Base-by-base conservation (phyloP, 2,329 filamentous ascomycete genomes). In the Monilinia aucupariae region DNA sequence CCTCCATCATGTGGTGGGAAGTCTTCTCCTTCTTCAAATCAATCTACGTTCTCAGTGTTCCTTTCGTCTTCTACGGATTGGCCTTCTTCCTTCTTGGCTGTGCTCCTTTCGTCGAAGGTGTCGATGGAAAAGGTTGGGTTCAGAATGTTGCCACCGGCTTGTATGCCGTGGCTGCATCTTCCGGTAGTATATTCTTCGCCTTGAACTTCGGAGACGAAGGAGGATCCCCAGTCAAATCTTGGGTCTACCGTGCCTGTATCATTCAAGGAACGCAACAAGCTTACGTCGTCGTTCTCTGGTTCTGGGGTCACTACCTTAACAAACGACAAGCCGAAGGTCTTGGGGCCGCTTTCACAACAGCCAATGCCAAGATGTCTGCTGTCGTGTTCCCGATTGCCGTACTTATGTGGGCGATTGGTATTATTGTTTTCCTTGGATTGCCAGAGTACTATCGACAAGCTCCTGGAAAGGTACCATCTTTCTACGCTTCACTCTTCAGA, bases 251-350 rank as follows among this genome's bases (percentile, higher is more conserved):
- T 63, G 86, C 86, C 20, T 85, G 85, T 69, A 73, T 84, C 15
- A 86, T 89, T 59, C 84, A 88, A 71, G 86, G 86, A 49, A 85
- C 84, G 8, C 85, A 88, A 69, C 85, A 88, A 70, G 77, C 85
- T 66, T 89, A 88, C 72, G 79, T 86, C 58, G 81, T 85, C 30
- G 82, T 79, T 8, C 78, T 89, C 15, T 89, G 85, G 85, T 87
- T 83, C 71, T 88, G 86, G 86, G 86, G 85, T 37, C 79, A 80
- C 9, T 77, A 80, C 64, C 76, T 65, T 8, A 62, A 56, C 34
- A 63, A 43, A 37, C 48, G 62, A 30, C 54, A 55, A 22, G 47
- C 50, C 12, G 61, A 48, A 41, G 64, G 64, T 39, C 41, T 61
- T 9, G 64, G 61, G 15, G 8, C 86, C 52, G 79, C 80, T 17